A percentile compares a stretch with the other conserved stretches of the same genome.
Evolutionary conservation across 805 yeast species (phyloP).

Genomic region (Lipomyces mesembrius): DNA sequence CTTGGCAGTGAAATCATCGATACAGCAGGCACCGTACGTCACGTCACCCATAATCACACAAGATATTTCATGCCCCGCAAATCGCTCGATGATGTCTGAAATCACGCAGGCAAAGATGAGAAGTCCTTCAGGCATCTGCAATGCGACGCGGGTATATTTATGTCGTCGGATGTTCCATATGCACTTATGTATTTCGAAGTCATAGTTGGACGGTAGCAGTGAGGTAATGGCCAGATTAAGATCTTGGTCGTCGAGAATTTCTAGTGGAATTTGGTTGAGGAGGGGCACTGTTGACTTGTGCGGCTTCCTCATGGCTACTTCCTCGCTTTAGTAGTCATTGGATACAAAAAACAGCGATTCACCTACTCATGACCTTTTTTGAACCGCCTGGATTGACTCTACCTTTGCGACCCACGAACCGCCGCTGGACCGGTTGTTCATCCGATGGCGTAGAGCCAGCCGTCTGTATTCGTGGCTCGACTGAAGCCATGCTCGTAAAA

Average conservation of each 20-base stretch:
- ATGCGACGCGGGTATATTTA: constrained; percentile 79
- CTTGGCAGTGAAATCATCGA: constrained; percentile 93
- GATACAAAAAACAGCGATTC: not conserved
- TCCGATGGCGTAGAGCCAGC: not conserved
- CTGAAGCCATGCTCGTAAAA: not conserved
- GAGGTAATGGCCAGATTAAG: constrained; percentile 76
- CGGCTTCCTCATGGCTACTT: not conserved
- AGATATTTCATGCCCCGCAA: constrained; percentile 84
- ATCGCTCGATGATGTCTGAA: constrained; percentile 88
- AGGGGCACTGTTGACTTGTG: constrained; percentile 42
- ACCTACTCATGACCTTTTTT: not conserved
- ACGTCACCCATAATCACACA: constrained; percentile 98
- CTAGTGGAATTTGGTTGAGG: constrained; percentile 85
- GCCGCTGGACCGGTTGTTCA: not conserved
- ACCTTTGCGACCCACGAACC: constrained; percentile 11
- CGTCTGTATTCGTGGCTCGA: not conserved
- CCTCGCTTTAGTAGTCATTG: not conserved
- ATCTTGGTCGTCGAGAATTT: constrained; percentile 76
- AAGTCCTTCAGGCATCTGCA: constrained; percentile 97
- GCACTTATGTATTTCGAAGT: constrained; percentile 94
- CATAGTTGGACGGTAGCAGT: constrained; percentile 88
- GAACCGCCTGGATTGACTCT: not conserved
- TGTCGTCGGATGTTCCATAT: constrained; percentile 86
- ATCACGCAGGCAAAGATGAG: constrained; percentile 84
- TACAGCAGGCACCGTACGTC: constrained; percentile 97